A percentile compares a stretch with the other conserved stretches of the same genome.
Conservation (phyloP, 352 stramenopile species). For the Achlya hypogyna region DNA sequence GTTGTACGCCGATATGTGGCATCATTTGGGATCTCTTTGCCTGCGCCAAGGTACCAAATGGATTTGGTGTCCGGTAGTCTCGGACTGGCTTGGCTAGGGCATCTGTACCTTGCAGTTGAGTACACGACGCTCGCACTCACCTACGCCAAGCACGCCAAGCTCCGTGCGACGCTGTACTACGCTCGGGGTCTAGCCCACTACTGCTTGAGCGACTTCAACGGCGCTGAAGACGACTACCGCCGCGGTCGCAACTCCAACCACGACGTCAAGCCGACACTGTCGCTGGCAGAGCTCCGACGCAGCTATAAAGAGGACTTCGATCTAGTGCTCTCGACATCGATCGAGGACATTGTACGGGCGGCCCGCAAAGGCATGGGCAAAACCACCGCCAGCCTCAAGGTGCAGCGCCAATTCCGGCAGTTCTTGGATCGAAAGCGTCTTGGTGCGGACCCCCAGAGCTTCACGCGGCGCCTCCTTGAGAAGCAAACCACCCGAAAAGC, state of each 20-base stretch:
- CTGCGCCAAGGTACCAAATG: background rate
- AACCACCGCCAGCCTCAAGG: slow-evolving; percentile 10
- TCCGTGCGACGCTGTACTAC: slow-evolving; percentile 17
- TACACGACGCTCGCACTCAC: slow-evolving; percentile 13
- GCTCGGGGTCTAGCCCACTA: background rate
- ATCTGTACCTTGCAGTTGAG: slow-evolving; percentile 9
- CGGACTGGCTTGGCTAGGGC: background rate
- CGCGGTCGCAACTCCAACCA: background rate
- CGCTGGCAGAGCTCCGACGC: slow-evolving; percentile 6
- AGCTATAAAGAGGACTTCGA: background rate
- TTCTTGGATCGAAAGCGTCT: slow-evolving; percentile 7
- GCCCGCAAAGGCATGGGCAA: slow-evolving; percentile 10
- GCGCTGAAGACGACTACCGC: slow-evolving; percentile 19
- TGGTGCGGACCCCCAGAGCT: background rate
- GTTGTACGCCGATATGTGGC: slow-evolving; percentile 4
- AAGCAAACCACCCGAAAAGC: background rate
- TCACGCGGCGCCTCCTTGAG: background rate
- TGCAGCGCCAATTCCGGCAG: slow-evolving; percentile 11
- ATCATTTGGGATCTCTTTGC: background rate
- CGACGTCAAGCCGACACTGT: slow-evolving; percentile 2
- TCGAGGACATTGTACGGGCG: background rate
- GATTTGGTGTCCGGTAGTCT: background rate
- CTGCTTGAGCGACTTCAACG: slow-evolving; percentile 7
- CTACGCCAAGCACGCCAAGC: slow-evolving; percentile 2
- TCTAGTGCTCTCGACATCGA: background rate